Base-by-base conservation (phyloP, 2,329 filamentous ascomycete species). In the Mycogone perniciosa region DNA sequence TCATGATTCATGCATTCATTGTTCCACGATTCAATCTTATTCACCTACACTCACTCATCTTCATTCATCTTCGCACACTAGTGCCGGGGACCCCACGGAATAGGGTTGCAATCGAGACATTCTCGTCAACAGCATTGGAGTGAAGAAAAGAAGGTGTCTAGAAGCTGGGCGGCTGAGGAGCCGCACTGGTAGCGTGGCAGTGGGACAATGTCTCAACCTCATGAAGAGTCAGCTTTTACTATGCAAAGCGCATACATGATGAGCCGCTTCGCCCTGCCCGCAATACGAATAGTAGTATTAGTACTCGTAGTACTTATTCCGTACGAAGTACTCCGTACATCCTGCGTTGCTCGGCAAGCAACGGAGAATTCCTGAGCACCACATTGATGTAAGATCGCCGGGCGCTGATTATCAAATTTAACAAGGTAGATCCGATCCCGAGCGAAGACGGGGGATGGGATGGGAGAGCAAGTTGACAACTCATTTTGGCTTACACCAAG, bases 41-140 rank as follows among this genome's bases (percentile, higher is more conserved):
- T 37, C 10, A 46, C 20, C 11, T 37, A 10, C 46, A 31, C 34
- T 39, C 30, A 39, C 34, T 44, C 44, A 33, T 40, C 34, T 39
- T 33, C 27, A 20, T 35, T 44, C 38, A 35, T 31, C 27, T 26
- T 33, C 37, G 27, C 20, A 20, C 20, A 20, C 34, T 39, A 31
- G 46, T 40, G 45, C 50, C 45, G 50, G 50, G 50, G 45, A 44
- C 50, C 50, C 50, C 50, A 52, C 50, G 46, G 44, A 27, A 41
- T 40, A 38, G 29, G 42, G 39, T 20, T 33, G 33, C 38, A 40
- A n/a, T 34, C 38, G 30, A 48, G 45, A 40, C 40, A 40, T 48
- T 48, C 39, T 52, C 41, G 35, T 41, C 27, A 27, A 35, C 50
- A 37, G 33, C 45, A 41, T 48, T 52, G 20, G 20, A 20, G 20